A percentile compares a stretch with the other conserved stretches of the same genome.
phyloP scores from a whole-genome alignment of 495 filamentous ascomycete genomes.

The Daldinia vernicosa region DNA sequence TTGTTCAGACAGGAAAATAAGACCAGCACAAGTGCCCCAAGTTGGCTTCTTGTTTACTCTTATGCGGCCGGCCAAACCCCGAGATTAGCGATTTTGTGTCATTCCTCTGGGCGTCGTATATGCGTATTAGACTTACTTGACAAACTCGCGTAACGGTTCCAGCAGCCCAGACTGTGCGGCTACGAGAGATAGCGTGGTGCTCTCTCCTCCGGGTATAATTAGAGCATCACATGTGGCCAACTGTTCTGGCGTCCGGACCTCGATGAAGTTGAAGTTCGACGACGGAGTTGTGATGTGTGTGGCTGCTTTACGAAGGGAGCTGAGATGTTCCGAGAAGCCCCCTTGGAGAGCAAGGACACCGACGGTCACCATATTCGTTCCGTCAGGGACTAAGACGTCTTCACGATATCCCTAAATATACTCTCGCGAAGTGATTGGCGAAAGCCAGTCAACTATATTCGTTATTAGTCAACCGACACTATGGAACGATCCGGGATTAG shows the following conservation, averaged over 20 bases:
- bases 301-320: conserved; percentile 75
- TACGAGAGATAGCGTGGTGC: conserved; percentile 90
- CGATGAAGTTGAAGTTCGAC: conserved; percentile 66
- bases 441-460: background rate
- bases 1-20: conserved; percentile 89
- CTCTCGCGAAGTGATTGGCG: background rate
- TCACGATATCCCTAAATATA: background rate
- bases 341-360: conserved; percentile 94
- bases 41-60: conserved; percentile 78
- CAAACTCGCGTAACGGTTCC: conserved; percentile 88
- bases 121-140: conserved; percentile 72
- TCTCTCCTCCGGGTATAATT: conserved; percentile 93
- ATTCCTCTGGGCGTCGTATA: background rate
- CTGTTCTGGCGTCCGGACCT: conserved; percentile 80
- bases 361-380: conserved; percentile 63
- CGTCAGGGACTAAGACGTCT: background rate
- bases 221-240: conserved; percentile 80
- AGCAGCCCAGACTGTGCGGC: conserved; percentile 81
- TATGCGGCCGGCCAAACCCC: background rate
- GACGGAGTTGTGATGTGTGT: conserved; percentile 37
- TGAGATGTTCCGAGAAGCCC: conserved; percentile 88
- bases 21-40: conserved; percentile 96
- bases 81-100: conserved; percentile 20
- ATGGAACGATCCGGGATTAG: conserved; percentile 7
- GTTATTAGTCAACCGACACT: background rate